Conservation (phyloP, 352 stramenopile genomes). For the Pythium angustatum region DNA sequence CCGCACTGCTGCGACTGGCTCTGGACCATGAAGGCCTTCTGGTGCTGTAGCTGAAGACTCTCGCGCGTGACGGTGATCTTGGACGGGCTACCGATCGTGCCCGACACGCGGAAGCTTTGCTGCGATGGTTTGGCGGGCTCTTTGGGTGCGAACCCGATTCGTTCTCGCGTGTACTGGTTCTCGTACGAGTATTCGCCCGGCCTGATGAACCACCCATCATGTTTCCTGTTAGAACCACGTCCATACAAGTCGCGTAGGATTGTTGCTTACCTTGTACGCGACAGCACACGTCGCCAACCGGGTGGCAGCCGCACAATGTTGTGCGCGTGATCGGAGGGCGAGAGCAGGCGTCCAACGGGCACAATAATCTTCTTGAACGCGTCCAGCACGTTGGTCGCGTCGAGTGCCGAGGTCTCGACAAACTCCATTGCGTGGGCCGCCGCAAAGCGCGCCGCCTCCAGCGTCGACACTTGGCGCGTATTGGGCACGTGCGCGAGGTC, state of each 20-base stretch:
- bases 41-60: conserved; percentile 81
- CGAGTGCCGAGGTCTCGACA: conserved; percentile 81
- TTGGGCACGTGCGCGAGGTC: conserved; percentile 77
- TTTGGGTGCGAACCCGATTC: conserved; percentile 86
- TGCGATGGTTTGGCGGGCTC: conserved; percentile 85
- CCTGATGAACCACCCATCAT: conserved; percentile 25
- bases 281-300: conserved; percentile 81
- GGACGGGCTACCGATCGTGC: conserved; percentile 34
- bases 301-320: conserved; percentile 69
- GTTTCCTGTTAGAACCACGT: not conserved
- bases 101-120: conserved; percentile 66
- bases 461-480: conserved; percentile 81
- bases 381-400: conserved; percentile 86
- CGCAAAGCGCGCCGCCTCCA: conserved; percentile 83
- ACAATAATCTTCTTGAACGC: conserved; percentile 90
- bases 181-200: conserved; percentile 87
- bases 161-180: conserved; percentile 89
- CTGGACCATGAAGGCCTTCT: conserved; percentile 80
- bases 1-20: conserved; percentile 67
- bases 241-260: no score
- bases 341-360: conserved; percentile 75
- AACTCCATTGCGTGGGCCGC: conserved; percentile 84
- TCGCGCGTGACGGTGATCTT: conserved; percentile 78
- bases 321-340: conserved; percentile 49
- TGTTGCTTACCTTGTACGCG: conserved; percentile 50